Evolutionary conservation across 495 filamentous ascomycete species (phyloP).

Genomic region (Aspergillus carlsbadensis): DNA sequence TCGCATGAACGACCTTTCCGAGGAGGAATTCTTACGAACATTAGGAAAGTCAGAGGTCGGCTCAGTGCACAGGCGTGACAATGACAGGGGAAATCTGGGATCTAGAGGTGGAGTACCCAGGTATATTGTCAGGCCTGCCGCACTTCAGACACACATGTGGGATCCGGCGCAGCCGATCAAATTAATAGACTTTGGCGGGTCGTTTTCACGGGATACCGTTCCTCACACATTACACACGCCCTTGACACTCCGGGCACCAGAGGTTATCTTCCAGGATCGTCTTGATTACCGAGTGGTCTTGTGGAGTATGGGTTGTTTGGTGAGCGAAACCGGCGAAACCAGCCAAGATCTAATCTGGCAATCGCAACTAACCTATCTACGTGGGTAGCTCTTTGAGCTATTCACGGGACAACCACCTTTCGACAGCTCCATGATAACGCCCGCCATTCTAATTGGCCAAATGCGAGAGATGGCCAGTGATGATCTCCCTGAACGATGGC

Average conservation of each 20-base stretch:
- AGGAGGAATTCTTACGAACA: constrained; percentile 24
- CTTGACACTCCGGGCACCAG: constrained; percentile 35
- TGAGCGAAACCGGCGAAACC: no score
- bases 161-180: no score
- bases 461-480: no score
- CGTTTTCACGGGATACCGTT: constrained; percentile 27
- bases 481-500: no score
- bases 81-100: no score
- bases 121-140: constrained; percentile 24
- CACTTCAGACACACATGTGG: constrained; percentile 22
- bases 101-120: constrained; percentile 31
- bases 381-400: constrained; percentile 39
- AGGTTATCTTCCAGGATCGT: constrained; percentile 38
- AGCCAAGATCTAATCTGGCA: no score
- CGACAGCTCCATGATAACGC: constrained; percentile 32
- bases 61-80: constrained; percentile 30
- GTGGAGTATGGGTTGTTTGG: constrained; percentile 39
- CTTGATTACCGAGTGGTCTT: constrained; percentile 41
- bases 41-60: constrained; percentile 28
- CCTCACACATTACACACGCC: constrained; percentile 38
- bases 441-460: constrained; percentile 29
- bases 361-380: no score
- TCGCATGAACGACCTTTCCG: constrained; percentile 19
- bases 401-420: constrained; percentile 38
- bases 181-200: constrained; percentile 46